phyloP scores from a whole-genome alignment of 2,329 filamentous ascomycete genomes.

The Paramyrothecium sp. region DNA sequence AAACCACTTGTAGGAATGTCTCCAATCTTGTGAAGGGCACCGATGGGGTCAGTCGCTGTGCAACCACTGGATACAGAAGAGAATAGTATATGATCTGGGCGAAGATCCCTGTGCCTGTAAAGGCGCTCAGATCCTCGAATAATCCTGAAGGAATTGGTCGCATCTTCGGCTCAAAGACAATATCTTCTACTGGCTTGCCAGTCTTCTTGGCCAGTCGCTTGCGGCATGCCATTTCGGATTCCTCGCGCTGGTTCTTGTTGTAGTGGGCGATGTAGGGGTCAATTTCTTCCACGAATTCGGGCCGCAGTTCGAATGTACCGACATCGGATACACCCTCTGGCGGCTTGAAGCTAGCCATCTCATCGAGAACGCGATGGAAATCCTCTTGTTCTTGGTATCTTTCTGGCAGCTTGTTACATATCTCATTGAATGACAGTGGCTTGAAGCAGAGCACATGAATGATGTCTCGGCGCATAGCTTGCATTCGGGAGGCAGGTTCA shows the following conservation, averaged over 20 bases:
- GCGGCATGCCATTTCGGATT: conserved; percentile 87
- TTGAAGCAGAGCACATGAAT: conserved; percentile 95
- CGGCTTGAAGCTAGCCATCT: conserved; percentile 85
- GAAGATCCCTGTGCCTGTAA: conserved; percentile 84
- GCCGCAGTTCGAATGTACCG: conserved; percentile 89
- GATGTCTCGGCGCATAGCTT: conserved; percentile 83
- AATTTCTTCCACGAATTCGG: conserved; percentile 80
- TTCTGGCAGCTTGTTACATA: conserved; percentile 82
- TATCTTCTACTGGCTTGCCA: conserved; percentile 74
- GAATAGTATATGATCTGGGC: conserved; percentile 88
- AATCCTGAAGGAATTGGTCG: conserved; percentile 72
- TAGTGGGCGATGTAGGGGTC: conserved; percentile 97
- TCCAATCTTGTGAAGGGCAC: conserved; percentile 84
- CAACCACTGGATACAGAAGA: conserved; percentile 75
- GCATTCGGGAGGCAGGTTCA: conserved; percentile 61
- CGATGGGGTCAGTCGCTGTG: conserved; percentile 65
- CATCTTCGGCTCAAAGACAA: conserved; percentile 88
- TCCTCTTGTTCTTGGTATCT: conserved; percentile 86
- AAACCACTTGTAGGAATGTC: conserved; percentile 84
- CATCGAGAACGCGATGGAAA: conserved; percentile 79
- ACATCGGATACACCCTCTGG: conserved; percentile 91
- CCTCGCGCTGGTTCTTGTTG: conserved; percentile 94
- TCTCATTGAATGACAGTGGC: conserved; percentile 90
- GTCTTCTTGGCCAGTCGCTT: conserved; percentile 85
- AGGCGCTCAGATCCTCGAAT: conserved; percentile 73